Percentiles rank a stretch among this genome's conserved stretches.
phyloP scores from a whole-genome alignment of 139 green algal species.

The Asterochloris sp. region DNA sequence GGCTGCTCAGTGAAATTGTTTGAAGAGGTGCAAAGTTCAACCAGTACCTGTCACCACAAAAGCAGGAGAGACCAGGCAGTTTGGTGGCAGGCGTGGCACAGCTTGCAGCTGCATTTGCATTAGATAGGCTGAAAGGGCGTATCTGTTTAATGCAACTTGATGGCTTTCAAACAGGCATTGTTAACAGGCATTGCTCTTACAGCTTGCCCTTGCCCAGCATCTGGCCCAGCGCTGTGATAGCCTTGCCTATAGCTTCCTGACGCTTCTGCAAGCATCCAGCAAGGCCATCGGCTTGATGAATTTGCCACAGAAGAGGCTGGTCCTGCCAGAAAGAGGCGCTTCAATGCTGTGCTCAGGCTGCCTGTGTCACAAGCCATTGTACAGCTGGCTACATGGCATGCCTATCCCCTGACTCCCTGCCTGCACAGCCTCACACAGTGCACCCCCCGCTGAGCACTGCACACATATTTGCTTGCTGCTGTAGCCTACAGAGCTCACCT shows the following conservation, averaged over 20 bases:
- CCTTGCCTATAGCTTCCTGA: constrained; percentile 10
- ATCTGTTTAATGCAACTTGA: no score
- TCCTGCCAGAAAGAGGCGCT: not conserved
- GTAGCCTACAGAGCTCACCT: no score
- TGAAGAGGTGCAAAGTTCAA: no score
- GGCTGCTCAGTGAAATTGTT: not conserved
- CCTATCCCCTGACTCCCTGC: no score
- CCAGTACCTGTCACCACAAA: no score
- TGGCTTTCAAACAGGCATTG: no score
- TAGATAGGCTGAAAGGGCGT: not conserved
- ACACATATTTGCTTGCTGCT: no score
- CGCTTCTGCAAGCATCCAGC: constrained; percentile 5
- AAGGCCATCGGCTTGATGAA: not conserved
- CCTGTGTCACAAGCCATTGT: not conserved
- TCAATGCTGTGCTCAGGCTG: not conserved
- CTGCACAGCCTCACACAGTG: no score
- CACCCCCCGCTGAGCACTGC: no score
- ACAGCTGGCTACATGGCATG: no score
- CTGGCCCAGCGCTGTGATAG: constrained; percentile 5
- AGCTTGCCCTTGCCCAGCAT: constrained; percentile 8
- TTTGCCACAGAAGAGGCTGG: not conserved
- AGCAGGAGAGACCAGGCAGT: not conserved
- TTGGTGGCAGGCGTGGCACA: not conserved
- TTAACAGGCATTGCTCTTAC: not conserved
- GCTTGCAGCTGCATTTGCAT: not conserved